phyloP scores from a whole-genome alignment of 306 rosid species.

The Biancaea sappan region DNA sequence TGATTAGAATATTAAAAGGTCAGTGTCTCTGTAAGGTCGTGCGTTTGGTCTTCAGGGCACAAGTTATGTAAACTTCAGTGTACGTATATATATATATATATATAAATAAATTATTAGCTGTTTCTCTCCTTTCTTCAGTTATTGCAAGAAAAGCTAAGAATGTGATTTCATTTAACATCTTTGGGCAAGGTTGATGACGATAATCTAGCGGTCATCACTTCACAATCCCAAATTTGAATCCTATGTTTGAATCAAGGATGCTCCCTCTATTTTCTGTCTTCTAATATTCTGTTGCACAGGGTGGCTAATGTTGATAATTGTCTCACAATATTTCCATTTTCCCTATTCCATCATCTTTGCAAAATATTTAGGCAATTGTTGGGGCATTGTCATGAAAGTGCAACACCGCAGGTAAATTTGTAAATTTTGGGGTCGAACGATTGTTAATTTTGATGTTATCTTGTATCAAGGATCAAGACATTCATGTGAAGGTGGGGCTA shows the following conservation, averaged over 20 bases:
- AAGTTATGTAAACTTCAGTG: slow-evolving; percentile 14
- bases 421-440: background rate
- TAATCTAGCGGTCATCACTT: background rate
- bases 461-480: background rate
- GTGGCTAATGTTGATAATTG: background rate
- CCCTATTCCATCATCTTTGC: background rate
- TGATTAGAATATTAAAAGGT: slow-evolving; percentile 20
- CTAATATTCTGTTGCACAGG: background rate
- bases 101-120: slow-evolving; percentile 24
- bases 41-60: slow-evolving; percentile 8
- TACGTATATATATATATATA: slow-evolving; percentile 33
- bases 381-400: background rate
- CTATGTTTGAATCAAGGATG: background rate
- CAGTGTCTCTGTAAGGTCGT: slow-evolving; percentile 36
- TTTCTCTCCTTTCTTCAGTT: background rate
- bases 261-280: background rate
- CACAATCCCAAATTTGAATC: background rate
- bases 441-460: background rate
- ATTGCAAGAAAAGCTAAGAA: background rate
- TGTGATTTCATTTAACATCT: background rate
- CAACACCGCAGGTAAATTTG: background rate
- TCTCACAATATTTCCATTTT: background rate
- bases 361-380: background rate
- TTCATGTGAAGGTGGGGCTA: background rate
- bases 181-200: background rate